Percentiles rank a stretch among this genome's conserved stretches.
Conservation (phyloP, 1,284 basidiomycete species). For the Coniferiporia weirii region DNA sequence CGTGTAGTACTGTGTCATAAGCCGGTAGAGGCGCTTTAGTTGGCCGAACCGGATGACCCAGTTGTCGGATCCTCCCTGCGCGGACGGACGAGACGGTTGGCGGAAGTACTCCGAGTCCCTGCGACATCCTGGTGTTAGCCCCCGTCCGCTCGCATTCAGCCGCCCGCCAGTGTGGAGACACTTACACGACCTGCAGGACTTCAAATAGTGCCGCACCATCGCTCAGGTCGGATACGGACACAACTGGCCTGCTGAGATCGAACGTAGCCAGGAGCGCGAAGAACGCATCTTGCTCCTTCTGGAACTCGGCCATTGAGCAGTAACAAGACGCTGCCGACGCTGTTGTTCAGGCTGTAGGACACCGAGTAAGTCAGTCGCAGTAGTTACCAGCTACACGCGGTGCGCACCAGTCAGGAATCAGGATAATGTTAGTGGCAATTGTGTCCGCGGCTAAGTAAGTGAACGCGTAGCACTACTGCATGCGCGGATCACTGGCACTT, state of each 20-base stretch:
- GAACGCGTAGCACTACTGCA: no score
- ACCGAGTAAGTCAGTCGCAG: neutral
- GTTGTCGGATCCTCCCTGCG: conserved; percentile 68
- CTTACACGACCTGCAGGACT: conserved; percentile 67
- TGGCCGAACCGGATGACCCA: conserved; percentile 85
- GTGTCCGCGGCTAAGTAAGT: no score
- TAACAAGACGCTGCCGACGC: neutral
- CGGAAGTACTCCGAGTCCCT: conserved; percentile 81
- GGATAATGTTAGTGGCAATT: no score
- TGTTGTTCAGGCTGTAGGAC: neutral
- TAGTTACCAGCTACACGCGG: neutral
- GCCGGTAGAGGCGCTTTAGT: conserved; percentile 79
- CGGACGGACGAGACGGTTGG: conserved; percentile 47
- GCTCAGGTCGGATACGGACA: conserved; percentile 59
- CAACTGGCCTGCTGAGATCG: conserved; percentile 54
- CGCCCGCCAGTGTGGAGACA: conserved; percentile 16
- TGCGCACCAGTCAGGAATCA: no score
- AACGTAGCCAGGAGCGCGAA: conserved; percentile 75
- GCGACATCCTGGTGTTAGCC: conserved; percentile 14
- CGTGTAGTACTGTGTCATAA: conserved; percentile 84
- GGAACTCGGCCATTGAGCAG: conserved; percentile 39
- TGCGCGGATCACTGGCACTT: no score
- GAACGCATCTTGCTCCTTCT: conserved; percentile 69
- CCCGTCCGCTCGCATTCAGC: neutral
- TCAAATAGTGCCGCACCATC: conserved; percentile 72